These are phyloP conservation scores for Sugiyamaella valdiviana DNA, from an alignment of 805 yeast species.

Conservation along the genomic window DNA sequence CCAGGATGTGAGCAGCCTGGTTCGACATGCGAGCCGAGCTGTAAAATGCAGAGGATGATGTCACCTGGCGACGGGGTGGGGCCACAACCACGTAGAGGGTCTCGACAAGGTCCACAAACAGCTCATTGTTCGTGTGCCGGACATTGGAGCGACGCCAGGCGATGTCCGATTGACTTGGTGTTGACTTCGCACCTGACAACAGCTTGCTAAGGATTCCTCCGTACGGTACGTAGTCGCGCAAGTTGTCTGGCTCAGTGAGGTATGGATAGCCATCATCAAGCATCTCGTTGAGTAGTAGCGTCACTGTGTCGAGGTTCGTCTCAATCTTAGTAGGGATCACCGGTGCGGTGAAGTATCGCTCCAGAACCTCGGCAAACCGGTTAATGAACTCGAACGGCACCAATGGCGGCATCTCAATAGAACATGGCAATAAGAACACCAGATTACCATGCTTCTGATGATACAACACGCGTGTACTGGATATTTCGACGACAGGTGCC, in stretches of 20 bases:
- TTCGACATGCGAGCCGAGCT: slow-evolving; percentile 6
- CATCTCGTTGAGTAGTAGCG: slow-evolving; percentile 68
- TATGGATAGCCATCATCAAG: slow-evolving; percentile 72
- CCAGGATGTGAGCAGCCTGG: slow-evolving; percentile 22
- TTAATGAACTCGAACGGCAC: slow-evolving; percentile 50
- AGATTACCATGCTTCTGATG: slow-evolving; percentile 24
- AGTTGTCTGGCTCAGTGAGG: slow-evolving; percentile 61
- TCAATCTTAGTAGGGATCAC: slow-evolving; percentile 54
- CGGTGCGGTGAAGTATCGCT: slow-evolving; percentile 54
- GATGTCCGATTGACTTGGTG: slow-evolving; percentile 24
- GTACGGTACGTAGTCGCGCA: slow-evolving; percentile 65
- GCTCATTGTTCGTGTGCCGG: slow-evolving; percentile 72
- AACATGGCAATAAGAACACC: slow-evolving; percentile 28
- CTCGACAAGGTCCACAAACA: slow-evolving; percentile 79
- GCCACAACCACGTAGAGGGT: slow-evolving; percentile 49
- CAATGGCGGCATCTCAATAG: slow-evolving; percentile 40
- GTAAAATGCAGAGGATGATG: slow-evolving; percentile 26
- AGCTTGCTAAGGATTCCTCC: slow-evolving; percentile 50
- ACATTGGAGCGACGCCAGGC: slow-evolving; percentile 81
- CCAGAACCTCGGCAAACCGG: slow-evolving; percentile 45
- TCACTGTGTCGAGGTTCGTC: slow-evolving; percentile 63
- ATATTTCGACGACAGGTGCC: slow-evolving; percentile 20
- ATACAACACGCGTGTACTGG: slow-evolving; percentile 28
- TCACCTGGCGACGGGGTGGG: slow-evolving; percentile 19
- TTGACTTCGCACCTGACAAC: slow-evolving; percentile 33